Conservation (phyloP, 1,284 basidiomycete genomes). For the Schizopora paradoxa region DNA sequence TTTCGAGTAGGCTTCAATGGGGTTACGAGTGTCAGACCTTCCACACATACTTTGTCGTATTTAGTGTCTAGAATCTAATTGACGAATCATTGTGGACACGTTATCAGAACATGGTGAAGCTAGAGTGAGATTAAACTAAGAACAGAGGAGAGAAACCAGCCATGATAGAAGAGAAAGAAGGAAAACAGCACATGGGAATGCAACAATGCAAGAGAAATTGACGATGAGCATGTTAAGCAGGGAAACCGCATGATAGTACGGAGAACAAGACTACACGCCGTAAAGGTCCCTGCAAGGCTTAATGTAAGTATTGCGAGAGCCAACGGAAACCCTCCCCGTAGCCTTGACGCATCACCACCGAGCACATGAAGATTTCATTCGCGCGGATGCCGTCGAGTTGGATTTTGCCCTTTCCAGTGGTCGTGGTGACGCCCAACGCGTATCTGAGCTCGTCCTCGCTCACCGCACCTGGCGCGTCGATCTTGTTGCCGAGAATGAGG, state of each 20-base stretch:
- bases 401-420: constrained; percentile 99
- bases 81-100: too few relatives aligned
- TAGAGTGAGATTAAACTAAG: constrained; percentile 2
- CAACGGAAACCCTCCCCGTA: constrained; percentile 99
- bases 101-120: too few relatives aligned
- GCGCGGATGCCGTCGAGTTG: constrained; percentile 96
- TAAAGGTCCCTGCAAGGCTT: neutral
- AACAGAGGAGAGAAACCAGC: neutral
- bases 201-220: neutral
- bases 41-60: constrained; percentile 42
- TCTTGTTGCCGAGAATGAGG: constrained; percentile 99
- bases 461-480: constrained; percentile 96
- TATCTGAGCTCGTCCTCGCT: constrained; percentile 97
- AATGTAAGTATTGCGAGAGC: constrained; percentile 91
- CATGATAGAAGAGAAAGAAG: constrained; percentile 1
- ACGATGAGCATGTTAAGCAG: neutral
- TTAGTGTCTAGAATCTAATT: too few relatives aligned
- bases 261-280: neutral
- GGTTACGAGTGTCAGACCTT: constrained; percentile 71
- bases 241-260: constrained; percentile 4
- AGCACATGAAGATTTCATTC: constrained; percentile 99
- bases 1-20: constrained; percentile 32
- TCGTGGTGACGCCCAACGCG: constrained; percentile 94
- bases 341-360: constrained; percentile 97
- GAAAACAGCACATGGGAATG: neutral